phyloP scores from a whole-genome alignment of 768 basidiomycete species.

The Suillus discolor region DNA sequence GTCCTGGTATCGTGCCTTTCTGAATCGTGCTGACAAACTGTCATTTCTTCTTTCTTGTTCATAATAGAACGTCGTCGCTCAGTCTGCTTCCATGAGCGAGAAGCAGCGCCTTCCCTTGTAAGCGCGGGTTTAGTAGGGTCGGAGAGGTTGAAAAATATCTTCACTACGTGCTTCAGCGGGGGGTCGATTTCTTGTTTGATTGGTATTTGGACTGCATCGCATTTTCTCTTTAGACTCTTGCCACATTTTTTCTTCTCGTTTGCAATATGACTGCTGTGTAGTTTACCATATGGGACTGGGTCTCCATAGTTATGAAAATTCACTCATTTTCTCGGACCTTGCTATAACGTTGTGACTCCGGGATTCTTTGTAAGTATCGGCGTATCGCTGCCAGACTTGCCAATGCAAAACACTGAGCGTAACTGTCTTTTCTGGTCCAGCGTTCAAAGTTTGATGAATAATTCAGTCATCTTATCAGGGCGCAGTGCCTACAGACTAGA shows the following conservation, averaged over 20 bases:
- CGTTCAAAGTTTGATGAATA: neutral
- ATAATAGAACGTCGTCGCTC: slow-evolving; percentile 22
- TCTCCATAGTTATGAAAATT: neutral
- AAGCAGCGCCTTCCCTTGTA: slow-evolving; percentile 30
- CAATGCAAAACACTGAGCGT: neutral
- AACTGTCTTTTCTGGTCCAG: neutral
- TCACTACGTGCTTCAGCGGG: neutral
- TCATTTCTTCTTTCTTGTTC: neutral
- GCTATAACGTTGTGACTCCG: neutral
- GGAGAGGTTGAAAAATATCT: slow-evolving; percentile 8
- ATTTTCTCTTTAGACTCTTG: slow-evolving; percentile 9
- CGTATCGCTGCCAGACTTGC: neutral
- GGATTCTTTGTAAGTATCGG: neutral
- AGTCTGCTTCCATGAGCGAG: slow-evolving; percentile 29
- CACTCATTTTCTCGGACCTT: neutral
- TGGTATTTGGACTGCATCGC: slow-evolving; percentile 1
- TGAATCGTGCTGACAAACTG: slow-evolving; percentile 12
- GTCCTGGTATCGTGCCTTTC: slow-evolving; percentile 11
- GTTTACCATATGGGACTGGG: slow-evolving; percentile 11
- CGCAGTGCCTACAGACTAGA: too few species aligned
- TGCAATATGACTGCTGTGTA: slow-evolving; percentile 4
- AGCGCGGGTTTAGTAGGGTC: neutral
- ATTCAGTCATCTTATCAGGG: neutral
- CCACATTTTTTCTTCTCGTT: slow-evolving; percentile 3
- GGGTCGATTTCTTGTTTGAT: neutral